These are phyloP conservation scores for Penicillium coffeae DNA, from an alignment of 495 filamentous ascomycete species.

Conservation along the genomic window DNA sequence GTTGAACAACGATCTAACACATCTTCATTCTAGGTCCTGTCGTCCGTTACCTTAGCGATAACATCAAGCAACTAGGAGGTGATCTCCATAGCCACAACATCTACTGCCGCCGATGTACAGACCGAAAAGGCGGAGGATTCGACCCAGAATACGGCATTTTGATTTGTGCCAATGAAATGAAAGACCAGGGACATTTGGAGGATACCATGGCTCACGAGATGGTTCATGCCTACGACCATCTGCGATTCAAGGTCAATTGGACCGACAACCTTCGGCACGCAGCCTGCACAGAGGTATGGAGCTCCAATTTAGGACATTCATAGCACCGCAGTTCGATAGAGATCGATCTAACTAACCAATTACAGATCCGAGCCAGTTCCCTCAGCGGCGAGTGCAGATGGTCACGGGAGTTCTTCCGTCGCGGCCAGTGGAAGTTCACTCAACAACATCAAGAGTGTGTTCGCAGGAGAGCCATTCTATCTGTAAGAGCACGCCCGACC, in stretches of 20 bases:
- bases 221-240: conserved; percentile 93
- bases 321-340: neutral
- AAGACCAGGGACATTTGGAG: conserved; percentile 71
- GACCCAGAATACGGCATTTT: conserved; percentile 78
- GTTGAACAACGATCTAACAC: conserved; percentile 4
- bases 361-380: conserved; percentile 83
- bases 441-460: conserved; percentile 95
- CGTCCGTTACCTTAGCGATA: conserved; percentile 77
- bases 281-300: conserved; percentile 85
- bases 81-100: conserved; percentile 70
- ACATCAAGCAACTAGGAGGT: conserved; percentile 72
- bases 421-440: conserved; percentile 81
- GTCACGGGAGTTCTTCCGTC: conserved; percentile 75
- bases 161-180: conserved; percentile 84
- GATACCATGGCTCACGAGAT: conserved; percentile 96
- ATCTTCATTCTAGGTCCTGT: conserved; percentile 55
- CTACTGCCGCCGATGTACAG: conserved; percentile 72
- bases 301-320: neutral
- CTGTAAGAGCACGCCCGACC: conserved; percentile 65
- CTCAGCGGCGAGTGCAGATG: conserved; percentile 93
- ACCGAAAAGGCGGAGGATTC: conserved; percentile 71
- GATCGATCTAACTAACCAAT: neutral
- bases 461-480: conserved; percentile 68
- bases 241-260: conserved; percentile 86
- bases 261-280: conserved; percentile 75